Evolutionary conservation across 805 yeast genomes (phyloP), one percentile per base, ranked within the genome.

Genomic region (Candida dajiaensis): DNA sequence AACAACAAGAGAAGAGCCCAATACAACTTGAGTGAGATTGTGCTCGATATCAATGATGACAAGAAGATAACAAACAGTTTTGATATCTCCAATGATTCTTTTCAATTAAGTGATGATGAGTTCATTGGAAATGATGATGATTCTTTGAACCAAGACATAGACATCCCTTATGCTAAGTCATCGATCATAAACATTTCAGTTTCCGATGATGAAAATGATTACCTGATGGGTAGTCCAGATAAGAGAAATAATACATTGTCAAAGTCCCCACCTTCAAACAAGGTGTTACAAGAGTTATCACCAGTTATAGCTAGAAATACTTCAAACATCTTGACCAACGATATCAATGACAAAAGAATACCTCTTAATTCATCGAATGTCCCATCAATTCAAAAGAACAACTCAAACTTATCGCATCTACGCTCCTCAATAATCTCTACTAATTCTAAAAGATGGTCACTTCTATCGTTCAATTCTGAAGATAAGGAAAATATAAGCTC

Each of bases 401-500:
- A 49, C 19, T 59, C 63, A 36, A 50, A 50, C 2, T 19, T 52
- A 15, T 40, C 48, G 4, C 57, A 51, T n/a, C 31, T 55, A 19
- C 55, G 56, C 41, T 46, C 55, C 0, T 57, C 62, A 2, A 1
- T 54, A 16, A 50, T 43, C 36, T 54, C 57, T 6, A 54, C 52
- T 38, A 42, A 49, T 35, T 58, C 62, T 3, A 59, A 59, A 41
- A 58, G 63, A 57, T 59, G 62, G 62, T 59, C 63, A 3, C 25
- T 59, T 18, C 23, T 59, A n/a, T 56, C 61, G 3, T 58, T 59
- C 37, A 52, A 46, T 20, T 50, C 49, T 21, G 55, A 50, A 4
- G 59, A 57, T 28, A 55, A 55, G 41, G 58, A 55, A 22, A 54
- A 48, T 33, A 18, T 23, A 9, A 37, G 37, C 26, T 38, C 40